phyloP scores from a whole-genome alignment of 2,329 filamentous ascomycete species.

The Xylaria sp. region DNA sequence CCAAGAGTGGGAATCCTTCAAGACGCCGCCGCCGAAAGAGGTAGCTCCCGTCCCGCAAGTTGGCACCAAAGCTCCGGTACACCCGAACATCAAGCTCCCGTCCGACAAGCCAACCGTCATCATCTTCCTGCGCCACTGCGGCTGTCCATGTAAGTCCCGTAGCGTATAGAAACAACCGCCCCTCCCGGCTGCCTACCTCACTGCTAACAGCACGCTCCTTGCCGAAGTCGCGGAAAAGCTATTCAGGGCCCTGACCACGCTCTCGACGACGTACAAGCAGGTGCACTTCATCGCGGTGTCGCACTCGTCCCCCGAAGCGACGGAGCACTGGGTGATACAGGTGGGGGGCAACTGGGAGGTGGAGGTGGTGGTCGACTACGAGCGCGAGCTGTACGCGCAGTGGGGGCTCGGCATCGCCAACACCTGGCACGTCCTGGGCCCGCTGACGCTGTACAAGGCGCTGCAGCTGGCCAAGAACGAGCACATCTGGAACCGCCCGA shows the following conservation, averaged over 20 bases:
- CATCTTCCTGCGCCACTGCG: conserved; percentile 72
- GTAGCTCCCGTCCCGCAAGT: conserved; percentile 53
- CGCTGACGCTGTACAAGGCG: conserved; percentile 58
- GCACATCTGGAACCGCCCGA: conserved; percentile 66
- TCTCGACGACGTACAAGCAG: conserved; percentile 52
- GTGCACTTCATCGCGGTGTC: conserved; percentile 65
- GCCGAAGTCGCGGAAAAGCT: conserved; percentile 68
- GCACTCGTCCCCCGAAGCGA: conserved; percentile 57
- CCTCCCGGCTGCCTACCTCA: neutral
- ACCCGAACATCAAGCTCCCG: conserved; percentile 55
- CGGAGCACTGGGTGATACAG: conserved; percentile 59
- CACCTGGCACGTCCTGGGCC: conserved; percentile 65
- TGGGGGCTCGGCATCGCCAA: conserved; percentile 67
- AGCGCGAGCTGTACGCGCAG: conserved; percentile 61
- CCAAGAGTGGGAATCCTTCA: conserved; percentile 46
- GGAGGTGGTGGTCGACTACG: conserved; percentile 61
- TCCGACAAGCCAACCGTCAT: conserved; percentile 61
- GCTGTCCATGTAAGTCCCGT: conserved; percentile 69
- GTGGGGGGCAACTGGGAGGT: conserved; percentile 61
- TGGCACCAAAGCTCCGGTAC: conserved; percentile 59
- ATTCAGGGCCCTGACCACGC: conserved; percentile 56
- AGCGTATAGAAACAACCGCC: neutral
- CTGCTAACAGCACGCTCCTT: neutral
- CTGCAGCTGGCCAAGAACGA: conserved; percentile 62
- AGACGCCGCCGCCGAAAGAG: conserved; percentile 45